Evolutionary conservation across 441 rosid genomes (phyloP).

Genomic region (Populus tomentosa): DNA sequence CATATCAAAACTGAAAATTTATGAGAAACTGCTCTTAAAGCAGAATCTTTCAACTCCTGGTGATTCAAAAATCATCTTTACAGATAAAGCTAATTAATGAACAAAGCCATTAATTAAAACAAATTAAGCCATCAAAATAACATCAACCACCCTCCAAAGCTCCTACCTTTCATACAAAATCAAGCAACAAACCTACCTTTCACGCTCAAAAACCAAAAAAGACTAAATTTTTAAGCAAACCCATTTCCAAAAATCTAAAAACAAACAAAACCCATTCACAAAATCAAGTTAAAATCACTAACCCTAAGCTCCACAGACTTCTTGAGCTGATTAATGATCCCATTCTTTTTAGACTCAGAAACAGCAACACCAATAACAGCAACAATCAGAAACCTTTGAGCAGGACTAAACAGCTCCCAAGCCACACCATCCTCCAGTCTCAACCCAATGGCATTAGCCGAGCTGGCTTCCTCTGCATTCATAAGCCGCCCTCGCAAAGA

Average conservation of each 20-base stretch:
- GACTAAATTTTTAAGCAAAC: background rate
- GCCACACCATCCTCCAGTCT: conserved; percentile 48
- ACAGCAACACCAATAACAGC: conserved; percentile 75
- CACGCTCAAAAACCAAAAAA: background rate
- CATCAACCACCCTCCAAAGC: background rate
- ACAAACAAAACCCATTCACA: background rate
- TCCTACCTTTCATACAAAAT: background rate
- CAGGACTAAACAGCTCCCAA: conserved; percentile 80
- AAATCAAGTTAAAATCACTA: conserved; percentile 17
- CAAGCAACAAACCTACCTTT: background rate
- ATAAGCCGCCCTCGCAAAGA: conserved; percentile 68
- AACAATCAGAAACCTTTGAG: conserved; percentile 71
- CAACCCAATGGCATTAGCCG: conserved; percentile 45
- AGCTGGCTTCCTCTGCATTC: conserved; percentile 64
- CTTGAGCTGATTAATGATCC: conserved; percentile 50
- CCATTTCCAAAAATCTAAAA: background rate
- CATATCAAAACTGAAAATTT: background rate
- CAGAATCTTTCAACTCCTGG: background rate
- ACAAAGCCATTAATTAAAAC: background rate
- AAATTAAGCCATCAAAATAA: background rate
- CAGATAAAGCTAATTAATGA: background rate
- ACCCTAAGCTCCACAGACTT: conserved; percentile 80
- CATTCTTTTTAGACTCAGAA: conserved; percentile 68
- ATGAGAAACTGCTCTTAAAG: background rate
- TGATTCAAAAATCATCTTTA: background rate